Evolutionary conservation across 352 stramenopile genomes (phyloP), one percentile per base, ranked within the genome.

Genomic region (Peronosclerospora sorghi): DNA sequence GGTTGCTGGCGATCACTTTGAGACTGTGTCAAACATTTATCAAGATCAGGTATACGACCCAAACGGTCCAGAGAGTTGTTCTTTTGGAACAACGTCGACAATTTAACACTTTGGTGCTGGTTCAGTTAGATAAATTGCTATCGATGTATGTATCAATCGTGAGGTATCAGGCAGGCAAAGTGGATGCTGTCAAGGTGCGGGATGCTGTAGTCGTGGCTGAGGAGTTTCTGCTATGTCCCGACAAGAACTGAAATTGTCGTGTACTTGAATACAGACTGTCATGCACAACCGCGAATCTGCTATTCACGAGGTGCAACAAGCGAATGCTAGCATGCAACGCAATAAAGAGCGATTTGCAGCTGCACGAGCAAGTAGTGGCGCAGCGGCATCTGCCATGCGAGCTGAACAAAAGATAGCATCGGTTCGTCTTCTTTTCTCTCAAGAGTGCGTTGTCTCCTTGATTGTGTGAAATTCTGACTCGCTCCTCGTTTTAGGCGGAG

Each of bases 281-380:
- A 86, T 93, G 67, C 74, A 68, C 53, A 93, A 93, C 53, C 80
- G 80, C 0, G 77, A 93, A 40, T 80, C 75, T 14, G 80, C 80
- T 21, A 90, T 93, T 32, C 50, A 84, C 17, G 80, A 93, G 57
- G 80, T 93, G 2, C 77, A 91, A 41, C 70, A 89, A 73, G 77
- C 80, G n/a, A 93, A 86, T 58, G 74, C 76, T 4, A 90, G 74
- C 42, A 93, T 93, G 80, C 80, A 93, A 45, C 59, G 80, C 28
- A 93, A 93, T 53, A 93, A 93, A 62, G 80, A 93, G 48, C 67
- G 78, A 0, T 93, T 93, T 54, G 80, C 80, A 13, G 80, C 80
- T 44, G 80, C 80, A 10, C 69, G 80, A 21, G 80, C 80, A 21
- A 93, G 80, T 50, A 93, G 77, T 44, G 80, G 80, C 1, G 78